Evolutionary conservation across 176 grass and related monocot species (phyloP), one percentile per base, ranked within the genome.

Genomic region (Poa annua): DNA sequence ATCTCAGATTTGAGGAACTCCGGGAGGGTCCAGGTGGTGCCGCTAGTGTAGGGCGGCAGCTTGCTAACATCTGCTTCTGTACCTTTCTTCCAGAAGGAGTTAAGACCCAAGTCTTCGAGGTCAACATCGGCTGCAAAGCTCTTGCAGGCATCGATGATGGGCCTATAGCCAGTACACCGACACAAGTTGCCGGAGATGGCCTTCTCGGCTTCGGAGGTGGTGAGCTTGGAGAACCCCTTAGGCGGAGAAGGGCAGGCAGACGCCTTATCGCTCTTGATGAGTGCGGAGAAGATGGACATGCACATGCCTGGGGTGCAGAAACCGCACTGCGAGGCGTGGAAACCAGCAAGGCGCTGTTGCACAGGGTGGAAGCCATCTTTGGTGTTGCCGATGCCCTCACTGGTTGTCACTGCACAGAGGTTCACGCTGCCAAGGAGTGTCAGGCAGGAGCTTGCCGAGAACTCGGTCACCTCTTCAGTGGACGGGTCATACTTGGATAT

Each of bases 261-360:
- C 25, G 5, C 60, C 60, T 63, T 63, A 32, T 63, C 60, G 0
- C 12, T 16, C 25, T 63, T 63, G 60, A 63, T 25, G 5, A 97
- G 91, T 20, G 94, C 89, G 17, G 91, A 85, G 66, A 91, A 89
- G 54, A 97, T 83, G 26, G 94, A 97, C 94, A 97, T 97, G 75
- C 94, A 97, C 87, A 97, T 77, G 60, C 94, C 94, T 33, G 94
- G 91, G 36, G 94, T 92, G 84, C 94, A 97, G 85, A 90, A 97
- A 6, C 94, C 94, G 45, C 94, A 97, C 81, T 97, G 94, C 1
- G 92, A 88, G 26, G 92, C 91, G 81, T 97, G 94, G 85, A 97
- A 97, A 4, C 94, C 94, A 4, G 89, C 67, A 66, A 97, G 22
- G 15, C 92, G 80, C 71, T 73, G 56, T 68, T 97, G 94, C 83